These are phyloP conservation scores for Tetrapisispora iriomotensis DNA, from an alignment of 805 yeast species.

Conservation along the genomic window DNA sequence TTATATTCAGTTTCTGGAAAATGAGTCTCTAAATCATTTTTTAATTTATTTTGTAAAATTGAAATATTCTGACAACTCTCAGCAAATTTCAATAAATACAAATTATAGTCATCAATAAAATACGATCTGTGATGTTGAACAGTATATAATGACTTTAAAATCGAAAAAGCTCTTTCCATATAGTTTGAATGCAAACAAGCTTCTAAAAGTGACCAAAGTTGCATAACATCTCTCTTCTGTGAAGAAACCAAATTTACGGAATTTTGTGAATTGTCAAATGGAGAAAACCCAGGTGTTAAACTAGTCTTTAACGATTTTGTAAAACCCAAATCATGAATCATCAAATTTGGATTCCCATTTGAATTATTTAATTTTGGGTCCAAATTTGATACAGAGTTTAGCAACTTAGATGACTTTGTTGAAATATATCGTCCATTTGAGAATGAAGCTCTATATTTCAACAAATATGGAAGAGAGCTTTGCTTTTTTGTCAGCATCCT, in stretches of 20 bases:
- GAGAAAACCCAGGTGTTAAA: constrained; percentile 11
- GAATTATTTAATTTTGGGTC: neutral
- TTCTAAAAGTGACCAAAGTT: constrained; percentile 68
- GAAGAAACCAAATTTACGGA: constrained; percentile 8
- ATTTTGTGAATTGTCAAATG: constrained; percentile 21
- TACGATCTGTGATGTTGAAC: constrained; percentile 35
- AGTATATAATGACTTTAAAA: constrained; percentile 52
- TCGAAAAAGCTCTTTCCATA: constrained; percentile 58
- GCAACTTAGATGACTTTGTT: constrained; percentile 8
- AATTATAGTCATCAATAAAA: constrained; percentile 59
- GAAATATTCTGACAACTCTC: constrained; percentile 27
- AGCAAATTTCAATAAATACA: constrained; percentile 36
- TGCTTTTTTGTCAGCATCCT: neutral
- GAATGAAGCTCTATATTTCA: neutral
- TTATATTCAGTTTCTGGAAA: constrained; percentile 35
- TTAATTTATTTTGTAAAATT: constrained; percentile 31
- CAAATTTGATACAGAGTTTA: constrained; percentile 6
- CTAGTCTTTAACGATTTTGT: constrained; percentile 7
- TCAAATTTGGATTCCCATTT: constrained; percentile 1
- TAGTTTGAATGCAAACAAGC: constrained; percentile 63
- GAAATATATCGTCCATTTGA: constrained; percentile 8
- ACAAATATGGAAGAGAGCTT: neutral
- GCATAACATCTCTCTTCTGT: constrained; percentile 45
- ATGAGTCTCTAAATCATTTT: constrained; percentile 33
- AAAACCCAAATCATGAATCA: constrained; percentile 10